Percentiles rank a stretch among this genome's conserved stretches.
Conservation (phyloP, 495 filamentous ascomycete genomes). For the Glutinoglossum americanum region DNA sequence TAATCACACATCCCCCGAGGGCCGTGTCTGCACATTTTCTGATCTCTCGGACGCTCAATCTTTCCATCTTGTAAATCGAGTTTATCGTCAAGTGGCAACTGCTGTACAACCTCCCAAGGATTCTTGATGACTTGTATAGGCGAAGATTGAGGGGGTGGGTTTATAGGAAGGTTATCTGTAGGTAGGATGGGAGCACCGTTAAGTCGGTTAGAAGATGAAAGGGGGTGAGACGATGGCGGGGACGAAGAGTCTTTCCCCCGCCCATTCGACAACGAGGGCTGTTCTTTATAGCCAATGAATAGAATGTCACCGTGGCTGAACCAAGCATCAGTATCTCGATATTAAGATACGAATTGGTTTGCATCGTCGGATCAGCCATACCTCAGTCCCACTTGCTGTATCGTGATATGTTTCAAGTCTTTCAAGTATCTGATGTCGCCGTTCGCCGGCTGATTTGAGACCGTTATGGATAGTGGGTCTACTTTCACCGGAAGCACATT, state of each 20-base stretch:
- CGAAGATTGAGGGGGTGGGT: constrained; percentile 31
- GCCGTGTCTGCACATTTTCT: constrained; percentile 86
- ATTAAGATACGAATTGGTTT: neutral
- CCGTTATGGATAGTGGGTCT: constrained; percentile 48
- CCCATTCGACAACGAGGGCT: constrained; percentile 27
- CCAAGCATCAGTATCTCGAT: constrained; percentile 7
- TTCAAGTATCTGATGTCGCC: constrained; percentile 50
- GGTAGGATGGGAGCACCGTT: constrained; percentile 61
- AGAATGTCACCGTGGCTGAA: constrained; percentile 75
- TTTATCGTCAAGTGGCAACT: constrained; percentile 64
- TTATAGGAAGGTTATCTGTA: constrained; percentile 41
- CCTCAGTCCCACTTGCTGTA: constrained; percentile 53
- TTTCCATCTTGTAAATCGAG: constrained; percentile 86
- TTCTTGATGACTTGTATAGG: constrained; percentile 49
- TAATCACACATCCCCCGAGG: constrained; percentile 98
- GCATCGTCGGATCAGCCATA: constrained; percentile 16
- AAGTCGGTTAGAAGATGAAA: constrained; percentile 29
- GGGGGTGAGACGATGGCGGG: constrained; percentile 8
- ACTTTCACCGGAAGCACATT: constrained; percentile 45
- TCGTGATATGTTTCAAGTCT: constrained; percentile 40
- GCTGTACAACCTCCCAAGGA: constrained; percentile 79
- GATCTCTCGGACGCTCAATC: constrained; percentile 53
- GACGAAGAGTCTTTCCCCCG: constrained; percentile 17
- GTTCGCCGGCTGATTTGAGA: constrained; percentile 61
- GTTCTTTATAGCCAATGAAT: constrained; percentile 55